Base-by-base conservation (phyloP, 148 eudicot species). In the Vaccinium darrowii region DNA sequence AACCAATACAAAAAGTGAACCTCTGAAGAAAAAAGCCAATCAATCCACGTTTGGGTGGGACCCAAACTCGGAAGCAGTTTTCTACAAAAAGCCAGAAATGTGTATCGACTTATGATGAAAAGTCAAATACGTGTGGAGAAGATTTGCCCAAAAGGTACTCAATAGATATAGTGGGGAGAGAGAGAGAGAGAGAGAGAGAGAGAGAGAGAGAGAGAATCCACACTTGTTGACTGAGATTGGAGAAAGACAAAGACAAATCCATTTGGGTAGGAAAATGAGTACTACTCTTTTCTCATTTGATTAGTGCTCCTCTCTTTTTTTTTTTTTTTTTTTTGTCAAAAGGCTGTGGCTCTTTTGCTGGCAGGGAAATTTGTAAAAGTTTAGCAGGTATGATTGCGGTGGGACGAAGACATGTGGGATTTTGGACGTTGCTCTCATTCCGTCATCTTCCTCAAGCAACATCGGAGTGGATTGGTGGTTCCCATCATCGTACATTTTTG, bases 111-210 rank as follows among this genome's bases (percentile, higher is more conserved):
- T 79, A 10, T 8, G 21, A 74, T 75, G 4, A 57, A 81, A 87
- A 87, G 86, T 84, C 86, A 80, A 87, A 83, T 72, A 72, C 65
- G 84, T 57, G 84, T 51, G 74, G 18, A 30, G 7, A 69, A 5
- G 74, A 69, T 12, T 9, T 18, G 57, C 85, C 80, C 47, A 72
- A 78, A 83, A 86, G 84, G 86, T 33, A 69, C 11, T 14, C 53
- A 50, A n/a, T 63, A 49, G 7, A 65, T n/a, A 16, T 16, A 62
- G 13, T 36, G 39, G 39, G 3, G 39, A 36, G 39, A 36, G 39
- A 36, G 39, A 36, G 39, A 36, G 33, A 57, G 47, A n/a, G 74
- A 12, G 19, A 83, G 84, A 33, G 60, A 80, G 52, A 50, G 52
- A 50, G 52, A 50, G 52, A 50, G 1, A 47, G 76, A 36, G n/a